Evolutionary conservation across 805 yeast genomes (phyloP), one percentile per base, ranked within the genome.

Genomic region (Wickerhamiella dianesei): DNA sequence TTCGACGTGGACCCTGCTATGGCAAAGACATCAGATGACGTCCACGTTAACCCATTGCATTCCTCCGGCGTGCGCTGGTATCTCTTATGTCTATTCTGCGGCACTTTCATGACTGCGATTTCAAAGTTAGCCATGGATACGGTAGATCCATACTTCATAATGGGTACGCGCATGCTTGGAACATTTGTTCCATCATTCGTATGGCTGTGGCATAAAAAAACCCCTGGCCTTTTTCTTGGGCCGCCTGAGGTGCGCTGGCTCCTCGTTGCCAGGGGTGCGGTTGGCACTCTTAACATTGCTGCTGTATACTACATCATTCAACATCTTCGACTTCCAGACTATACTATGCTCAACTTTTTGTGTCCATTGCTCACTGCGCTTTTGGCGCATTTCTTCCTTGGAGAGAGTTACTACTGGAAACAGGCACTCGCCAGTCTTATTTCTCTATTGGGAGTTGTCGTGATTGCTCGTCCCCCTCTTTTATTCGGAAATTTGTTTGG

Each of bases 381-480:
- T 19, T 61, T 80, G 45, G 94, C 95, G 0, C 79, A 79, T 72
- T 51, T 76, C 2, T 57, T 82, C 2, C 63, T 87, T 21, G 71
- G 75, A 40, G 96, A 87, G 59, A 61, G 72, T 3, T 80, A 81
- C 60, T 74, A 86, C 3, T 53, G 69, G 35, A 55, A 76, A 8
- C 95, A 88, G 62, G 82, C 78, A 0, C 56, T 71, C 0, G 86
- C 94, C 35, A 81, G 87, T 1, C 4, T 77, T 0, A 57, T 77
- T 3, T 82, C 95, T 0, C 65, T 87, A 14, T 52, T 69, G 2
- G 96, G 96, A 4, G 95, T 88, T 2, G 50, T 85, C 1, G 61
- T 87, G 19, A 82, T 87, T 55, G 88, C 95, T 1, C 75, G 85
- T 57, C 96, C 96, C 1, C 66, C 75, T 4, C 82, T 82, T 50